These are phyloP conservation scores for Simmondsia chinensis DNA, from an alignment of 148 eudicot species.

Conservation along the genomic window DNA sequence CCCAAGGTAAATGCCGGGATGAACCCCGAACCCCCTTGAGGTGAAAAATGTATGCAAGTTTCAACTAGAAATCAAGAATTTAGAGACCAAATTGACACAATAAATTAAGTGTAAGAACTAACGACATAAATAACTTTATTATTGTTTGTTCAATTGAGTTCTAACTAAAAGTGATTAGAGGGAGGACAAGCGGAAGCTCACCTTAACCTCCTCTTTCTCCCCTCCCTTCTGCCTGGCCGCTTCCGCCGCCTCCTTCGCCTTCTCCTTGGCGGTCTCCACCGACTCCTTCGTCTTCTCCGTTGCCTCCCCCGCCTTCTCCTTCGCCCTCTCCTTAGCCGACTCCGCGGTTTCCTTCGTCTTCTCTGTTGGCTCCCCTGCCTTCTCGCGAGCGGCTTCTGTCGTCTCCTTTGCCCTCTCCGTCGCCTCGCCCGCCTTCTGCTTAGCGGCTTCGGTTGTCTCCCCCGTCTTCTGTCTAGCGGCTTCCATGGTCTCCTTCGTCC, in stretches of 20 bases:
- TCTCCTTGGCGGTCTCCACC: constrained; percentile 7
- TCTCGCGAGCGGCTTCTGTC: constrained; percentile 10
- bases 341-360: constrained; percentile 17
- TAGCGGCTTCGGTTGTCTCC: constrained; percentile 8
- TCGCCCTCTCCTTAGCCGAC: constrained; percentile 10
- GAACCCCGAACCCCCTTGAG: too few relatives aligned
- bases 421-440: constrained; percentile 14
- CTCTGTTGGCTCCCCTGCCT: constrained; percentile 5
- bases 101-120: too few relatives aligned
- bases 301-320: constrained; percentile 5
- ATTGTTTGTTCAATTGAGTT: too few relatives aligned
- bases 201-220: constrained; percentile 46
- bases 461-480: constrained; percentile 6
- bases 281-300: constrained; percentile 10
- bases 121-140: not conserved
- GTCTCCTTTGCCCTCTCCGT: too few relatives aligned
- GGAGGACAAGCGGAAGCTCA: constrained; percentile 19
- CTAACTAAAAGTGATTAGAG: not conserved
- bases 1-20: too few relatives aligned
- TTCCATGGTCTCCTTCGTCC: constrained; percentile 9
- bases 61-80: too few relatives aligned
- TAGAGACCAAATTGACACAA: too few relatives aligned
- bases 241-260: constrained; percentile 16
- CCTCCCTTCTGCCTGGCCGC: too few relatives aligned
- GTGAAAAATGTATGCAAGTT: too few relatives aligned